These are phyloP conservation scores for Hypoxylon rubiginosum DNA, from an alignment of 2,329 filamentous ascomycete species.

Conservation along the genomic window DNA sequence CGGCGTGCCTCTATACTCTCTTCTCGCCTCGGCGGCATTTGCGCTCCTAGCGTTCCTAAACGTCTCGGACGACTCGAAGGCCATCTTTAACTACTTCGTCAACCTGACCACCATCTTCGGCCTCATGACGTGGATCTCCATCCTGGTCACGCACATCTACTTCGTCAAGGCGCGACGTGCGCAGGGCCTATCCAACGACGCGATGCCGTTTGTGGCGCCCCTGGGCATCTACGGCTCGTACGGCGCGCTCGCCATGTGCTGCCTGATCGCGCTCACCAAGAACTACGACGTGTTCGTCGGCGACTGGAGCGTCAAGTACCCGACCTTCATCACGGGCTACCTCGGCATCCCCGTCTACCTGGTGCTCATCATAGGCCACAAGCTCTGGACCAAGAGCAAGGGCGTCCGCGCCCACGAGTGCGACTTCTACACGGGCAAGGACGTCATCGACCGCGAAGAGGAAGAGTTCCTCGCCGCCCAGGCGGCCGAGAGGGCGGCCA, in stretches of 20 bases:
- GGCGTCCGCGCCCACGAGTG: conserved; percentile 69
- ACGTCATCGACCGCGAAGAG: conserved; percentile 79
- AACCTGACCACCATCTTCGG: conserved; percentile 77
- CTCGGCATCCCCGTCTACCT: conserved; percentile 82
- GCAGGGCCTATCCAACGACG: conserved; percentile 68
- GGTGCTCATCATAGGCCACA: conserved; percentile 76
- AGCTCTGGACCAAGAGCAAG: conserved; percentile 67
- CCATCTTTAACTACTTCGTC: conserved; percentile 75
- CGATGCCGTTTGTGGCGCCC: conserved; percentile 76
- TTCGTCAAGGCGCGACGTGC: conserved; percentile 74
- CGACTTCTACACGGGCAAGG: conserved; percentile 81
- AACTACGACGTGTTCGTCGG: conserved; percentile 80
- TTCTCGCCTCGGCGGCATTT: conserved; percentile 72
- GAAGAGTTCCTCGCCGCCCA: conserved; percentile 73
- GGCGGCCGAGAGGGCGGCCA: conserved; percentile 55
- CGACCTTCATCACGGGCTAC: conserved; percentile 83
- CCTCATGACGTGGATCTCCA: conserved; percentile 75
- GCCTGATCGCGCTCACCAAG: conserved; percentile 83
- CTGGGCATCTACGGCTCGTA: conserved; percentile 79
- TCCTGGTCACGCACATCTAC: conserved; percentile 75
- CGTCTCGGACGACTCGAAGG: conserved; percentile 67
- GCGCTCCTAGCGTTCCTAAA: conserved; percentile 78
- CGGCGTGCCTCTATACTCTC: conserved; percentile 77
- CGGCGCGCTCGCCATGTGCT: conserved; percentile 76
- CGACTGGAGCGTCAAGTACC: conserved; percentile 66